A percentile compares a stretch with the other conserved stretches of the same genome.
These are phyloP conservation scores for Pneumocystis canis DNA, from an alignment of 1,139 yeast genomes.

Conservation along the genomic window DNA sequence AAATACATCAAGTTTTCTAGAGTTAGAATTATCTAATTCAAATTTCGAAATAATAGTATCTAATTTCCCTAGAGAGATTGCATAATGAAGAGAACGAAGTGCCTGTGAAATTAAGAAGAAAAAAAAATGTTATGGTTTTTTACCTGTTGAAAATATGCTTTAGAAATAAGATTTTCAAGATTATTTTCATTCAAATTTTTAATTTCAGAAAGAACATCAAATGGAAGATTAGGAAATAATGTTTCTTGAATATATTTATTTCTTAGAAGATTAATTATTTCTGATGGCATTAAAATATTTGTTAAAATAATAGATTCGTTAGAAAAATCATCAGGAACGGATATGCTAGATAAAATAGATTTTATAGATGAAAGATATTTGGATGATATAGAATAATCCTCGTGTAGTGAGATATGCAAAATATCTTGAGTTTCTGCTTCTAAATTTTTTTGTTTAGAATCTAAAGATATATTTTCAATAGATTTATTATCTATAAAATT, in stretches of 20 bases:
- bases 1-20: neutral
- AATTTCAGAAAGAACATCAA: neutral
- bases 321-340: neutral
- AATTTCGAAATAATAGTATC: neutral
- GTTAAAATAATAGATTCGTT: neutral
- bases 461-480: neutral
- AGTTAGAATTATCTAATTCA: neutral
- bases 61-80: neutral
- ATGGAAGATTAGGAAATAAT: constrained; percentile 7
- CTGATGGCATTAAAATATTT: constrained; percentile 3
- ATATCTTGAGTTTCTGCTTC: neutral
- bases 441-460: neutral
- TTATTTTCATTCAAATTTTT: neutral
- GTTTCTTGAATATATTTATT: constrained; percentile 6
- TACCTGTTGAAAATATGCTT: neutral
- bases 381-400: neutral
- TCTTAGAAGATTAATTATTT: constrained; percentile 3
- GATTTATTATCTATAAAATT: neutral
- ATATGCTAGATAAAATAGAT: neutral
- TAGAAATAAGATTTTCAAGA: neutral
- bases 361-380: neutral
- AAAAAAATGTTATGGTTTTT: neutral
- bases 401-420: neutral
- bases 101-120: neutral
- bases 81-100: neutral